Evolutionary conservation across 176 grass and related monocot species (phyloP), one percentile per base, ranked within the genome.

Genomic region (Secale cereale): DNA sequence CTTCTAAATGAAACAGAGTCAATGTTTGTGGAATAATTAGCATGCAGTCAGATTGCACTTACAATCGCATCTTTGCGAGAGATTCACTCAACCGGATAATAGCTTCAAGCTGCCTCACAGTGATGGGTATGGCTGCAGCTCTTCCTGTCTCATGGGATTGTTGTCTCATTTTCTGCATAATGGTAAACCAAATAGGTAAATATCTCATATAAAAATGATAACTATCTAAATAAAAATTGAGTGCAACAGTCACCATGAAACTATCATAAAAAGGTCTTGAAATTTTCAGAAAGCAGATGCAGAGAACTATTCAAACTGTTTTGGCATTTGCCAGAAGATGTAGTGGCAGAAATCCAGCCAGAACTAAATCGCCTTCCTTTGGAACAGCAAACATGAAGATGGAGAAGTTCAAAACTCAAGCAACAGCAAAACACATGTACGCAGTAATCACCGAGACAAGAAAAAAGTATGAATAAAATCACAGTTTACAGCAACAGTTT

Each of bases 21-120:
- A 41, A 73, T 41, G 10, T 15, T 60, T 39, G 6, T 26, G 4
- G 40, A 56, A 40, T 17, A 57, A 72, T 30, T 23, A 88, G 15
- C 70, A 81, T 33, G 45, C 36, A 6, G 70, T 87, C 41, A 20
- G 73, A 56, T 48, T 81, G 33, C 25, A 90, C 92, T 91, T 83
- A 95, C 95, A 98, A 65, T 87, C 97, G 94, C 93, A 99, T 99
- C 84, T 93, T 99, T 65, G 97, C 97, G 22, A 99, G 97, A 35
- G 97, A 96, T 91, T 99, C 97, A 19, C 97, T 99, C 84, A 99
- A 81, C 40, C 97, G 90, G 79, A 96, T 96, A 74, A 99, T 92
- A 74, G 97, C 93, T 92, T 99, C 97, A 59, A 99, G 93, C 88
- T 99, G 97, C 78, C 97, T 95, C 68, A 96, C 93, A 17, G 97